Base-by-base conservation (phyloP, 441 rosid genomes). In the Pelargonium cotyledonis region DNA sequence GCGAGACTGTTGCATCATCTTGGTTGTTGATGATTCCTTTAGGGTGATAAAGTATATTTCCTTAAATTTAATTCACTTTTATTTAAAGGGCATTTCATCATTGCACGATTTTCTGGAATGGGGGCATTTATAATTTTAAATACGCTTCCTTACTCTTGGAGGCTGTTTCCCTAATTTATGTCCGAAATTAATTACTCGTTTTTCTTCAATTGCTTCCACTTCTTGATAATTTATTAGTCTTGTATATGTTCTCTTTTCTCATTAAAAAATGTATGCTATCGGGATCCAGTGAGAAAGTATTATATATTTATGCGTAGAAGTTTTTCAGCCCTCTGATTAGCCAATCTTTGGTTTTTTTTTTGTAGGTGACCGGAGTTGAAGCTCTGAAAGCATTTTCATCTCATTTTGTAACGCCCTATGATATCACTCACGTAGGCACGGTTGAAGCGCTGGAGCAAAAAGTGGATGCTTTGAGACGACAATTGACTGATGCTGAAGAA, bases 361-460 rank as follows among this genome's bases (percentile, higher is more conserved):
- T 8, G 78, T 70, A 95, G 99, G 98, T 95, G 29, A 95, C 99
- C 46, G 98, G 98, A 63, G 88, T 90, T n/a, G 89, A 90, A 79
- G 91, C 98, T 70, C 86, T 95, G 61, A 86, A 88, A 75, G 83
- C 84, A 16, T 89, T 95, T 77, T 95, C 98, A 35, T 72, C 29
- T 49, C 82, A 81, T 68, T 92, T 95, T 80, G 46, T 83, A 70
- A 68, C 84, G 4, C 90, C 94, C 0, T 89, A 89, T 80, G 80
- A 85, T 21, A 49, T 82, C 14, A 58, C 67, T 2, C 31, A 66
- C 51, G 75, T 69, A 75, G 80, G 74, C 68, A 71, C 82, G 4
- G 83, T 81, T 46, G 93, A 90, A 81, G 88, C 72, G 15, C 75
- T 89, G 78, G 90, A 88, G 75, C 75, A 26, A 73, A 89, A 77